Percentiles rank a stretch among this genome's conserved stretches.
Evolutionary conservation across 148 eudicot genomes (phyloP).

Genomic region (Camellia granthamiana): DNA sequence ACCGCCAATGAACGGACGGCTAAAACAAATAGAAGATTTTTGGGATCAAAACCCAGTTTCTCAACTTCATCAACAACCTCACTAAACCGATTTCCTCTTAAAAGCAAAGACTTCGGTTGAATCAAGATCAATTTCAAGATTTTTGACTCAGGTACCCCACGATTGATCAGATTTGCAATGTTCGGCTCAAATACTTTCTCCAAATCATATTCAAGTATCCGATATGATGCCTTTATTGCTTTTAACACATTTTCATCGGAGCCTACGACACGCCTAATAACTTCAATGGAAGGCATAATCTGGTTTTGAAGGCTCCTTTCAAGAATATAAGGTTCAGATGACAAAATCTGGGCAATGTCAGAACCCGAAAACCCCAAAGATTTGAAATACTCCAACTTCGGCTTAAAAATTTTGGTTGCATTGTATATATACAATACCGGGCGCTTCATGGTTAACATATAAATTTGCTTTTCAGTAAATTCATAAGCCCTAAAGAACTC

Average conservation of each 20-base stretch:
- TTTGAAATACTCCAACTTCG: slow-evolving; percentile 21
- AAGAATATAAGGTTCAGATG: background rate
- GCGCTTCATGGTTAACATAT: background rate
- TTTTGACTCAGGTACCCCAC: slow-evolving; percentile 18
- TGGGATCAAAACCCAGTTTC: slow-evolving; percentile 19
- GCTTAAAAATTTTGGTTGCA: slow-evolving; percentile 10
- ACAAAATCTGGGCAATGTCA: slow-evolving; percentile 5
- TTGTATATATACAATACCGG: background rate
- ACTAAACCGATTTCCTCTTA: background rate
- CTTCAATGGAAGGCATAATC: slow-evolving; percentile 13
- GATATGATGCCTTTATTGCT: background rate
- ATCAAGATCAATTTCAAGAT: background rate
- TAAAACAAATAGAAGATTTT: background rate
- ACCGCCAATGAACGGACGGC: background rate
- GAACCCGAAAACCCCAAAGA: slow-evolving; percentile 9
- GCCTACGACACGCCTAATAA: slow-evolving; percentile 4
- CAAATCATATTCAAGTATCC: background rate
- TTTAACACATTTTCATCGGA: slow-evolving; percentile 9
- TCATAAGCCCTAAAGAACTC: slow-evolving; percentile 14
- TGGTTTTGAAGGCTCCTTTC: slow-evolving; percentile 18
- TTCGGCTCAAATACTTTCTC: slow-evolving; percentile 10
- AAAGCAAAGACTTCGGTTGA: background rate
- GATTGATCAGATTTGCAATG: slow-evolving; percentile 9
- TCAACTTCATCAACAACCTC: slow-evolving; percentile 10
- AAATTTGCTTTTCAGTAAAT: slow-evolving; percentile 14